A percentile compares a stretch with the other conserved stretches of the same genome.
These are phyloP conservation scores for Botryotinia globosa DNA, from an alignment of 2,329 filamentous ascomycete species.

Conservation along the genomic window DNA sequence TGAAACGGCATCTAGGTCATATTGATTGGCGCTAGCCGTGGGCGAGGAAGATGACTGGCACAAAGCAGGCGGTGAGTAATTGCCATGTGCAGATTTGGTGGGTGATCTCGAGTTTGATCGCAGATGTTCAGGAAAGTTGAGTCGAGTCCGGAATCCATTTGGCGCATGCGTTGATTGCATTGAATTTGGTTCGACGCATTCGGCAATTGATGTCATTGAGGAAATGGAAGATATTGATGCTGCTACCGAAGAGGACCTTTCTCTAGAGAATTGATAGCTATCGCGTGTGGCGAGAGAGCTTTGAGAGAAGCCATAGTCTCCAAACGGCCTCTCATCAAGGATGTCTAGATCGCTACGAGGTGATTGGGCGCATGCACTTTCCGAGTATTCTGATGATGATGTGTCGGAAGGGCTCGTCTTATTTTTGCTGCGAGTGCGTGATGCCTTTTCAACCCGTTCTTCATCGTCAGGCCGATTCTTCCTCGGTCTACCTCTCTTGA, in stretches of 20 bases:
- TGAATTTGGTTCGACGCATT: slow-evolving; percentile 36
- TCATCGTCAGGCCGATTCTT: slow-evolving; percentile 56
- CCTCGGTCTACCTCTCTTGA: slow-evolving; percentile 63
- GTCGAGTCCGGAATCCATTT: slow-evolving; percentile 31
- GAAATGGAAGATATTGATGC: slow-evolving; percentile 15
- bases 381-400: slow-evolving; percentile 56
- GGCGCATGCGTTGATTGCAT: slow-evolving; percentile 35
- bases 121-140: slow-evolving; percentile 29
- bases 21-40: slow-evolving; percentile 37
- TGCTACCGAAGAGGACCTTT: slow-evolving; percentile 27
- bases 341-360: slow-evolving; percentile 48
- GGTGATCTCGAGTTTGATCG: slow-evolving; percentile 46
- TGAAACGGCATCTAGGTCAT: slow-evolving; percentile 33
- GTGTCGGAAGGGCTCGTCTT: slow-evolving; percentile 41
- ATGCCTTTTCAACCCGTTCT: slow-evolving; percentile 55
- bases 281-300: slow-evolving; percentile 40
- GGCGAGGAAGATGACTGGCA: slow-evolving; percentile 60
- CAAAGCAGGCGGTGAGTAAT: slow-evolving; percentile 57
- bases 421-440: slow-evolving; percentile 55
- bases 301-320: slow-evolving; percentile 40
- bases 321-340: slow-evolving; percentile 40
- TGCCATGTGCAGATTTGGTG: slow-evolving; percentile 48
- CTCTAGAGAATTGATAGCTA: slow-evolving; percentile 39
- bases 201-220: slow-evolving; percentile 20
- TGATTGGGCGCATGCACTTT: slow-evolving; percentile 55